A percentile compares a stretch with the other conserved stretches of the same genome.
phyloP scores from a whole-genome alignment of 768 basidiomycete species.

The Steccherinum ochraceum region DNA sequence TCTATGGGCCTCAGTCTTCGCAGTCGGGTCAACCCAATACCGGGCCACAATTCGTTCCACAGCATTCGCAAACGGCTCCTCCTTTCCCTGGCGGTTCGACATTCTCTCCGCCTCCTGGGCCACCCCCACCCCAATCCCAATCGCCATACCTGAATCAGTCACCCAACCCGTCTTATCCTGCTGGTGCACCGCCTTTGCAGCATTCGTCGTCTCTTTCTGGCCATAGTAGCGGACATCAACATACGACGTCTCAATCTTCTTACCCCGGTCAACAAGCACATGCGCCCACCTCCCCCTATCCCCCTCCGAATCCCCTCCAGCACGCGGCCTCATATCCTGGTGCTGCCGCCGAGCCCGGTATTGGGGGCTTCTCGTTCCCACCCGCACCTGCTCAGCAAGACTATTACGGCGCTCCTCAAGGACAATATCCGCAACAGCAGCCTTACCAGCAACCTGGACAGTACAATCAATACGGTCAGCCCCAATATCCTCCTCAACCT shows the following conservation, averaged over 20 bases:
- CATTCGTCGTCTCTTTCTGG: not conserved
- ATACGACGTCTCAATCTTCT: not conserved
- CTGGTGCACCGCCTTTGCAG: not conserved
- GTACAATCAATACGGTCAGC: not conserved
- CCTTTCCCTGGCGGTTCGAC: too few species aligned
- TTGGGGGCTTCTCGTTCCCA: not conserved
- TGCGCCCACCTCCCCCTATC: not conserved
- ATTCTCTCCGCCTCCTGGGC: not conserved
- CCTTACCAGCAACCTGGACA: not conserved
- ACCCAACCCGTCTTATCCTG: not conserved
- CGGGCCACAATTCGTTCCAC: slow-evolving; percentile 3
- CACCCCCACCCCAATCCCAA: slow-evolving; percentile 3
- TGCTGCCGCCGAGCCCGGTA: not conserved
- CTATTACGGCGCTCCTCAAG: not conserved
- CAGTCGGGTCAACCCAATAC: not conserved
- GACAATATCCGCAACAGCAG: not conserved
- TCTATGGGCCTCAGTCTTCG: not conserved
- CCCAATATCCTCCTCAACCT: not conserved
- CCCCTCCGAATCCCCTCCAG: not conserved
- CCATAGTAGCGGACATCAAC: not conserved
- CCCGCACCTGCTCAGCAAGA: not conserved
- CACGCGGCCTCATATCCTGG: not conserved
- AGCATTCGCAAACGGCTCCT: slow-evolving; percentile 1
- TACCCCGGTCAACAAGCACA: not conserved
- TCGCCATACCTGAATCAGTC: not conserved